A percentile compares a stretch with the other conserved stretches of the same genome.
phyloP scores from a whole-genome alignment of 345 rosid species.

The Brassica cretica region DNA sequence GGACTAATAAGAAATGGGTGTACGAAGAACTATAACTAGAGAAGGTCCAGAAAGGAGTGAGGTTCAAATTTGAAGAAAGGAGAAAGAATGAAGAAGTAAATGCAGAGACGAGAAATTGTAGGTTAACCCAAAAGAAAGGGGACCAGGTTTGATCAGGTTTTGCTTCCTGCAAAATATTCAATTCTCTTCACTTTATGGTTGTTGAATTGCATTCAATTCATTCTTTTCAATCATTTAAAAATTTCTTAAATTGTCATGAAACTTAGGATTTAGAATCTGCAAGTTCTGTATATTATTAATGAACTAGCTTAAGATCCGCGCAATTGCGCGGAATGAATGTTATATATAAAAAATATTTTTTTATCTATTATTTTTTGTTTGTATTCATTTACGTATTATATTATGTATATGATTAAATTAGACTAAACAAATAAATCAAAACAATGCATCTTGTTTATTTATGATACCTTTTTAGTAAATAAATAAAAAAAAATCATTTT shows the following conservation, averaged over 20 bases:
- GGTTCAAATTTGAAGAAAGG: constrained; percentile 31
- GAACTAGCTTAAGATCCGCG: no score
- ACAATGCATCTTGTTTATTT: no score
- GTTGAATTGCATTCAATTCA: constrained; percentile 68
- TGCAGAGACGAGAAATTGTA: constrained; percentile 24
- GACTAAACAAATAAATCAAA: no score
- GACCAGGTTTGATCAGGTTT: constrained; percentile 47
- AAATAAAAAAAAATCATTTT: no score
- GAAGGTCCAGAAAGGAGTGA: constrained; percentile 4
- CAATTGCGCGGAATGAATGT: no score
- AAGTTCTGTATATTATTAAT: no score
- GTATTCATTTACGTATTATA: no score
- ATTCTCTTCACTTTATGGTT: constrained; percentile 49
- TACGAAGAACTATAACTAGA: constrained; percentile 10
- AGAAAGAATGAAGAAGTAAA: constrained; percentile 38
- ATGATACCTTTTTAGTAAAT: no score
- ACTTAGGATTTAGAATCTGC: no score
- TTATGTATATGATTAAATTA: no score
- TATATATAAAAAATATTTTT: no score
- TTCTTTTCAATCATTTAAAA: neutral
- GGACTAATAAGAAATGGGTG: neutral
- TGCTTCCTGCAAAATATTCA: constrained; percentile 46
- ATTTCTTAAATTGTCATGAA: neutral
- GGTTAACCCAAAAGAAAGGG: constrained; percentile 44
- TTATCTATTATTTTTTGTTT: no score